Evolutionary conservation across 2,329 filamentous ascomycete species (phyloP), one percentile per base, ranked within the genome.

Genomic region (Fusarium sp.): DNA sequence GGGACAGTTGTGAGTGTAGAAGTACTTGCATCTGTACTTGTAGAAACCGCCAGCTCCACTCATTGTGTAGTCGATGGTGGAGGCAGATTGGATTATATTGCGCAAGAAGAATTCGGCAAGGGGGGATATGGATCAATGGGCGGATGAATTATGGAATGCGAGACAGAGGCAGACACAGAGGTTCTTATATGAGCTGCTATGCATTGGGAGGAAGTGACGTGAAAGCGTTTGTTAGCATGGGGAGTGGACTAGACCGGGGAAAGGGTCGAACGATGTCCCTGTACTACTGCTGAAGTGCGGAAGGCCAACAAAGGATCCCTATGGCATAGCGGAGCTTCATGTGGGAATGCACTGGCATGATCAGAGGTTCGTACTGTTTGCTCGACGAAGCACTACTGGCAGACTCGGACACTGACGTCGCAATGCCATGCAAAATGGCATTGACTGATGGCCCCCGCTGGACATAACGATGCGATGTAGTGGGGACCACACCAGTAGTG

Each of bases 21-120:
- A 86, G 78, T 86, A 84, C 76, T 85, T 86, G 81, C 85, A 87
- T 41, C 83, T 80, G 75, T 84, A 86, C 77, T 83, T 85, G 73
- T 85, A 86, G 64, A 81, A 84, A 37, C 82, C 82, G 44, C 83
- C 82, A 67, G 78, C 73, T 57, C 76, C 74, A 46, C 75, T 77
- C 76, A 78, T 78, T 69, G 58, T 67, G 67, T 54, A 47, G 52
- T 59, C 54, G 67, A 62, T 46, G 45, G 49, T 55, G 56, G 58
- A 49, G 38, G 47, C 20, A 40, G 61, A 38, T 18, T 36, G 41
- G 52, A 59, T 51, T 50, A 46, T 63, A 34, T 38, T 30, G 41
- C 42, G 36, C 23, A 51, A 30, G 41, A 45, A 33, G 58, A 46
- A 49, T 55, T 46, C 47, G 58, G 40, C 23, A 62, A 57, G 56